Conservation (phyloP, 345 rosid species). For the Gossypium raimondii region DNA sequence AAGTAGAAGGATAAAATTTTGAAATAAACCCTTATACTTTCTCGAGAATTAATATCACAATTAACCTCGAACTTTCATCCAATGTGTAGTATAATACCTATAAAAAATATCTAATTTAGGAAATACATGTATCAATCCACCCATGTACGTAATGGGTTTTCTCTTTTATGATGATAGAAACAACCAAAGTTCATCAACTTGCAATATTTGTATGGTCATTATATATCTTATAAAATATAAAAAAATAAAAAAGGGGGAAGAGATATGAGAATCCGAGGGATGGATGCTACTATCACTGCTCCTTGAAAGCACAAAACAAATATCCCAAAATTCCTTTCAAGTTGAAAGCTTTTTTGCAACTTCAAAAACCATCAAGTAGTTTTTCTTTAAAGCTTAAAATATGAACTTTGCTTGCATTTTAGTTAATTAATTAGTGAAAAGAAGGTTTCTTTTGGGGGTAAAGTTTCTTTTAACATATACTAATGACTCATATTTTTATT, state of each 20-base stretch:
- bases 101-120: too few species aligned
- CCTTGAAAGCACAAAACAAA: conserved; percentile 9
- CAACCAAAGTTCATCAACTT: neutral
- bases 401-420: neutral
- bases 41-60: too few species aligned
- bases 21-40: too few species aligned
- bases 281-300: neutral
- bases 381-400: neutral
- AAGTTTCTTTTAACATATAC: neutral
- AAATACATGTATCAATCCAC: too few species aligned
- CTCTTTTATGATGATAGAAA: neutral
- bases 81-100: too few species aligned
- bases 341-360: neutral
- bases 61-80: too few species aligned
- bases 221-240: neutral
- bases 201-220: neutral
- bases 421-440: neutral
- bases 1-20: too few species aligned
- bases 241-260: neutral
- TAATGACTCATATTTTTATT: neutral
- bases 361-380: neutral
- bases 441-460: neutral
- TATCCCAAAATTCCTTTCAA: neutral
- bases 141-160: neutral
- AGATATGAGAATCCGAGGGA: conserved; percentile 22